Conservation (phyloP, 768 basidiomycete genomes). For the Postia placenta region DNA sequence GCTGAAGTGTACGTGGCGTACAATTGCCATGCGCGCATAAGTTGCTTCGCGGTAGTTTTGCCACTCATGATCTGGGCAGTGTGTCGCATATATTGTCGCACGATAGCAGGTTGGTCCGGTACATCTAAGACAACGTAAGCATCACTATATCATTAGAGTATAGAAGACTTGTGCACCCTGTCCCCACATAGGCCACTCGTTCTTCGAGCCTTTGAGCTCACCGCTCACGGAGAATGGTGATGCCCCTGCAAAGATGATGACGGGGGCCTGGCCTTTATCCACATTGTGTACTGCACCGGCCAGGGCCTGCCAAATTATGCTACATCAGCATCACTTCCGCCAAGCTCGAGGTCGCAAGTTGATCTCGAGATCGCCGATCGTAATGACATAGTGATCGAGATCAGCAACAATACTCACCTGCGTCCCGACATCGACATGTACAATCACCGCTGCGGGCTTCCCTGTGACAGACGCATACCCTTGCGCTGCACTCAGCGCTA, state of each 20-base stretch:
- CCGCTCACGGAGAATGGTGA: slow-evolving; percentile 52
- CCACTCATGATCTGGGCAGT: slow-evolving; percentile 54
- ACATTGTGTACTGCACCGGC: slow-evolving; percentile 72
- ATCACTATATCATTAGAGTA: background rate
- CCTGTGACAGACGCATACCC: slow-evolving; percentile 64
- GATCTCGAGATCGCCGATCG: too few species aligned
- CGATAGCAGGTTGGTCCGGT: slow-evolving; percentile 65
- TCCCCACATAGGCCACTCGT: slow-evolving; percentile 71
- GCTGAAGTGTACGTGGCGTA: slow-evolving; percentile 22
- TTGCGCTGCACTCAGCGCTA: slow-evolving; percentile 66
- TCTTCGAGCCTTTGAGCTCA: slow-evolving; percentile 56
- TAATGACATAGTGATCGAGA: background rate
- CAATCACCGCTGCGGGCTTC: slow-evolving; percentile 63
- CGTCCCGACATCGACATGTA: slow-evolving; percentile 70
- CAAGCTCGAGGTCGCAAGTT: too few species aligned
- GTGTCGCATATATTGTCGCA: slow-evolving; percentile 72
- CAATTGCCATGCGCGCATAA: slow-evolving; percentile 63
- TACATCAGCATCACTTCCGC: too few species aligned
- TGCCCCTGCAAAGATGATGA: slow-evolving; percentile 69
- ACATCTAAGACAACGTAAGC: slow-evolving; percentile 36
- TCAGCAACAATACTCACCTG: slow-evolving; percentile 33
- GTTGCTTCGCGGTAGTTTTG: slow-evolving; percentile 41
- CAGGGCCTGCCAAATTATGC: slow-evolving; percentile 40
- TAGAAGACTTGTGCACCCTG: slow-evolving; percentile 39
- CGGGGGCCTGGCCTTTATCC: slow-evolving; percentile 51